These are phyloP conservation scores for Cunninghamia lanceolata DNA, from an alignment of 75 land plant genomes.

Conservation along the genomic window DNA sequence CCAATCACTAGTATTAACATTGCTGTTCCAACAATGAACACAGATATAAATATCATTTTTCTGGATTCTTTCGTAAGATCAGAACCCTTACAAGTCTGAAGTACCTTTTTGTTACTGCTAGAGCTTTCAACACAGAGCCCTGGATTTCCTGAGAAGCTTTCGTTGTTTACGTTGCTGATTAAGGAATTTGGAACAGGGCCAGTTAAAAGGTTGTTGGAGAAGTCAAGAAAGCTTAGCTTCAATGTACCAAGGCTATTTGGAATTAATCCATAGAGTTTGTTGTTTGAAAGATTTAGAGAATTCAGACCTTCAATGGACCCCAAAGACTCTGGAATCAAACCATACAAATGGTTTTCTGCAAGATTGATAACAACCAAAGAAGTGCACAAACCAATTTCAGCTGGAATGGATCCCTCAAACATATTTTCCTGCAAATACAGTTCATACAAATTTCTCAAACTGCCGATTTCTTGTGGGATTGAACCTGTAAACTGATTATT, in stretches of 20 bases:
- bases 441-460: constrained; percentile 40
- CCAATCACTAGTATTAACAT: not conserved
- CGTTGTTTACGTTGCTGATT: constrained; percentile 27
- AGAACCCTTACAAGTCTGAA: not conserved
- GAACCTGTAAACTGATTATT: constrained; percentile 65
- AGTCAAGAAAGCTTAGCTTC: constrained; percentile 67
- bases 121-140: constrained; percentile 42
- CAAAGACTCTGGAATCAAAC: constrained; percentile 36
- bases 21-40: not conserved
- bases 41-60: not conserved
- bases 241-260: constrained; percentile 38
- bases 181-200: constrained; percentile 63
- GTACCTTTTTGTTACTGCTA: not conserved
- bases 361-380: constrained; percentile 54
- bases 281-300: constrained; percentile 56
- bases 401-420: constrained; percentile 60
- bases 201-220: constrained; percentile 55
- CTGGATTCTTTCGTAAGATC: not conserved
- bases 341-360: constrained; percentile 48
- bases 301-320: constrained; percentile 39
- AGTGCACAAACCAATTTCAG: constrained; percentile 44
- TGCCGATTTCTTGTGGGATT: constrained; percentile 60
- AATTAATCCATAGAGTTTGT: constrained; percentile 45
- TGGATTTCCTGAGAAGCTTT: constrained; percentile 58
- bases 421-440: constrained; percentile 56